phyloP scores from a whole-genome alignment of 768 basidiomycete genomes.

The Albatrellus ellisii region DNA sequence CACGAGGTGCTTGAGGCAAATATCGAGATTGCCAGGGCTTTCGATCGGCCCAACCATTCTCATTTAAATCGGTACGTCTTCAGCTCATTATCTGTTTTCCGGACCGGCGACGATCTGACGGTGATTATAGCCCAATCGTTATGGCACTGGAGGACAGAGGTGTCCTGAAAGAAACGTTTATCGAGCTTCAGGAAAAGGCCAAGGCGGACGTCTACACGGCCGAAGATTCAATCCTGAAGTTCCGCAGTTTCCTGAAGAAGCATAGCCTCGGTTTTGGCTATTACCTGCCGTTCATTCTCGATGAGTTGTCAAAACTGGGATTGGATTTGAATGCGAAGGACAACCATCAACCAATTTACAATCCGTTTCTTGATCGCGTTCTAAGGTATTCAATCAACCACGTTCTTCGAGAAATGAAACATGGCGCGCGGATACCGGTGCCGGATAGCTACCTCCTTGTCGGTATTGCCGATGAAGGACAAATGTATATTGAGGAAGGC shows the following conservation, averaged over 20 bases:
- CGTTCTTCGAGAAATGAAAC: slow-evolving; percentile 62
- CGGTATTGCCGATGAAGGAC: slow-evolving; percentile 76
- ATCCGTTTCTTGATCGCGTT: slow-evolving; percentile 43
- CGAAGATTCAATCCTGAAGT: slow-evolving; percentile 38
- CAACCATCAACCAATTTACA: slow-evolving; percentile 28
- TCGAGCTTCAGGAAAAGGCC: slow-evolving; percentile 47
- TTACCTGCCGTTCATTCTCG: slow-evolving; percentile 36
- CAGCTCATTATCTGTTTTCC: background rate
- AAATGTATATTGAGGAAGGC: slow-evolving; percentile 32
- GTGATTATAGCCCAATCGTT: slow-evolving; percentile 41
- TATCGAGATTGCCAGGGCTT: slow-evolving; percentile 62
- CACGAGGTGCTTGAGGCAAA: slow-evolving; percentile 30
- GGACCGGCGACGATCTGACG: background rate
- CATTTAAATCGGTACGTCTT: slow-evolving; percentile 50
- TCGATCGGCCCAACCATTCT: slow-evolving; percentile 43
- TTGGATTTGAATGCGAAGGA: slow-evolving; percentile 33
- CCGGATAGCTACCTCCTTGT: slow-evolving; percentile 58
- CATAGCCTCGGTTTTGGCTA: slow-evolving; percentile 38
- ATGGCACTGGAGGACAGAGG: slow-evolving; percentile 73
- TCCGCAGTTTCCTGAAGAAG: slow-evolving; percentile 32
- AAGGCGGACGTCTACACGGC: slow-evolving; percentile 47
- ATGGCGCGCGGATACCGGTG: slow-evolving; percentile 60
- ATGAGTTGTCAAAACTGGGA: slow-evolving; percentile 31
- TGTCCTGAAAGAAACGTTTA: slow-evolving; percentile 44
- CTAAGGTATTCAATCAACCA: slow-evolving; percentile 51